Evolutionary conservation across 805 yeast genomes (phyloP).

Genomic region (Komagataella ulmi): DNA sequence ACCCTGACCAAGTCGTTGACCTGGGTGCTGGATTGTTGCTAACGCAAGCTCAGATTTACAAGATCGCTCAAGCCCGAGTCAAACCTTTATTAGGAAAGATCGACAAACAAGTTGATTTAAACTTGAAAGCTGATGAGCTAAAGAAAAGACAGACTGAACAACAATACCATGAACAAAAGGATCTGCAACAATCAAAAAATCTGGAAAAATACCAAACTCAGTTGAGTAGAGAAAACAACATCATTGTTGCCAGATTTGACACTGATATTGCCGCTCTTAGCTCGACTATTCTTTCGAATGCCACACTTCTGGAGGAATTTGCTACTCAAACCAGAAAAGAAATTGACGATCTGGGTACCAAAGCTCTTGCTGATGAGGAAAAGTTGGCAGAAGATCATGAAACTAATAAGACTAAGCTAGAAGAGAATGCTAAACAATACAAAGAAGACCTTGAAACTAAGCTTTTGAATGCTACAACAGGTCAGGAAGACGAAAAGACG

Average conservation of each 20-base stretch:
- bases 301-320: constrained; percentile 21
- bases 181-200: constrained; percentile 17
- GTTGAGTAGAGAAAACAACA: constrained; percentile 27
- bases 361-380: constrained; percentile 30
- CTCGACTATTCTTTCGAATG: constrained; percentile 13
- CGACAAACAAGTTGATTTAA: constrained; percentile 32
- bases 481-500: constrained; percentile 16
- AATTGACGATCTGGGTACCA: constrained; percentile 29
- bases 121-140: constrained; percentile 13
- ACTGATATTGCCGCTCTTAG: constrained; percentile 11
- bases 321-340: constrained; percentile 25
- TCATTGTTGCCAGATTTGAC: constrained; percentile 11
- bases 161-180: constrained; percentile 18
- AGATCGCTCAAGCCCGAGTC: constrained; percentile 39
- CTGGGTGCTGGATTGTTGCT: constrained; percentile 40
- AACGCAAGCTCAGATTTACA: constrained; percentile 42
- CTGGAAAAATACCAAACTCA: constrained; percentile 22
- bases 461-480: constrained; percentile 14
- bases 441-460: constrained; percentile 18
- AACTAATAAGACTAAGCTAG: constrained; percentile 26
- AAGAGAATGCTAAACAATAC: constrained; percentile 28
- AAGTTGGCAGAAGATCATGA: constrained; percentile 32
- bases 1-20: constrained; percentile 33
- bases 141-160: constrained; percentile 14
- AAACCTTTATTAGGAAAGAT: constrained; percentile 39